A percentile compares a stretch with the other conserved stretches of the same genome.
Evolutionary conservation across 177 flowering plant genomes (phyloP).

Genomic region (Tripterygium wilfordii): DNA sequence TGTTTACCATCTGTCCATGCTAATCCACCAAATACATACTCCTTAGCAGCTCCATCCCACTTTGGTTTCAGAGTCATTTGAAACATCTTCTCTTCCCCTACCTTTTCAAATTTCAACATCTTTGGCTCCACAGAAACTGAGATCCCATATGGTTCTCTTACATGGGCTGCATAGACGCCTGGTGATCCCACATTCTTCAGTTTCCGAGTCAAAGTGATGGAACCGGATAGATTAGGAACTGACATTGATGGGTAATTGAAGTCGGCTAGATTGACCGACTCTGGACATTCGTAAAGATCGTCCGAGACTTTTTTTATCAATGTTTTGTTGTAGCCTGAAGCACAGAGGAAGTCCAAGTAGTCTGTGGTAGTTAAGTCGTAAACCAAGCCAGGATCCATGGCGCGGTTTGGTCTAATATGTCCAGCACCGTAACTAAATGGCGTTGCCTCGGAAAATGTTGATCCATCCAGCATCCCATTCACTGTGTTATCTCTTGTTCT

Average conservation of each 20-base stretch:
- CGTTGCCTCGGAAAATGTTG: too few species aligned
- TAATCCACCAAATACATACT: conserved; percentile 42
- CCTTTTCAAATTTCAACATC: conserved; percentile 32
- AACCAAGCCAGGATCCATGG: too few species aligned
- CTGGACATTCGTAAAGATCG: conserved; percentile 33
- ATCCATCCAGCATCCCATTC: too few species aligned
- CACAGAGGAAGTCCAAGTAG: too few species aligned
- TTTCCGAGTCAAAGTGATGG: conserved; percentile 37
- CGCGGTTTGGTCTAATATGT: too few species aligned
- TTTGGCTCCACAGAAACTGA: conserved; percentile 48
- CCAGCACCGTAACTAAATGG: too few species aligned
- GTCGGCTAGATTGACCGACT: conserved; percentile 13
- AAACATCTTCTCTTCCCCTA: conserved; percentile 63
- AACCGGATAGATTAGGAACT: conserved; percentile 32
- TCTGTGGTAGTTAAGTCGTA: too few species aligned
- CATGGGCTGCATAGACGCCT: conserved; percentile 30
- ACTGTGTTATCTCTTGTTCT: too few species aligned
- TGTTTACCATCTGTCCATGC: conserved; percentile 53
- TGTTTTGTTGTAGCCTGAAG: too few species aligned
- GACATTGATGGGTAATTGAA: conserved; percentile 68
- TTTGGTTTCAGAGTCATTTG: conserved; percentile 31
- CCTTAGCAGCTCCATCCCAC: conserved; percentile 1
- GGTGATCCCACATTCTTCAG: conserved; percentile 67
- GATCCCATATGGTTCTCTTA: conserved; percentile 38
- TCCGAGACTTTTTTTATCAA: conserved; percentile 15